phyloP scores from a whole-genome alignment of 495 filamentous ascomycete genomes.

The Rhizodiscina lignyota region DNA sequence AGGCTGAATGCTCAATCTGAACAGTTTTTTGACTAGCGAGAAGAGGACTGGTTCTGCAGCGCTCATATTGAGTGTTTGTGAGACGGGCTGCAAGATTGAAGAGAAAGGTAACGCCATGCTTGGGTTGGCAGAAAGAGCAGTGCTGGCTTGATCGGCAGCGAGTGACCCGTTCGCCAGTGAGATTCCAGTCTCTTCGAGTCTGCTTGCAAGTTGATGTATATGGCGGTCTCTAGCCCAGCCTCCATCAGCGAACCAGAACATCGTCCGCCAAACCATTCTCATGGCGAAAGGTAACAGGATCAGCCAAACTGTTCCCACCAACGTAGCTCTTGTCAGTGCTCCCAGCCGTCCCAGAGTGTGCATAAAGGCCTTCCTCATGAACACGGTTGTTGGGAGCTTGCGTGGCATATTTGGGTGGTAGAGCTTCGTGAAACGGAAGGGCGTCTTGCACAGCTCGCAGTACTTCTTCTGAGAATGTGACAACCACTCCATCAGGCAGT shows the following conservation, averaged over 20 bases:
- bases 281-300: slow-evolving; percentile 79
- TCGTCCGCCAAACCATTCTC: slow-evolving; percentile 72
- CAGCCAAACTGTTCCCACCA: slow-evolving; percentile 81
- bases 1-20: background rate
- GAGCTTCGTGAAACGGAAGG: slow-evolving; percentile 93
- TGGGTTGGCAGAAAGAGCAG: slow-evolving; percentile 24
- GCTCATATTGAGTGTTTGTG: slow-evolving; percentile 27
- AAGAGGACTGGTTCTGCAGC: background rate
- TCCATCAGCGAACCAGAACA: slow-evolving; percentile 94
- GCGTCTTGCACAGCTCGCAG: slow-evolving; percentile 97
- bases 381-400: slow-evolving; percentile 60
- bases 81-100: slow-evolving; percentile 20
- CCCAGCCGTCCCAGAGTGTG: slow-evolving; percentile 54
- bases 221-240: slow-evolving; percentile 41
- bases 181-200: too few relatives aligned
- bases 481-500: slow-evolving; percentile 95
- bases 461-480: slow-evolving; percentile 97
- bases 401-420: slow-evolving; percentile 88
- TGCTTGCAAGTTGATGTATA: background rate
- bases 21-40: background rate
- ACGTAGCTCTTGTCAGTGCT: slow-evolving; percentile 55
- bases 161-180: too few relatives aligned
- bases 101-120: slow-evolving; percentile 15
- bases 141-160: slow-evolving; percentile 14
- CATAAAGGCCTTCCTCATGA: slow-evolving; percentile 53